phyloP scores from a whole-genome alignment of 1,284 basidiomycete genomes.

The Fomitopsis palustris region DNA sequence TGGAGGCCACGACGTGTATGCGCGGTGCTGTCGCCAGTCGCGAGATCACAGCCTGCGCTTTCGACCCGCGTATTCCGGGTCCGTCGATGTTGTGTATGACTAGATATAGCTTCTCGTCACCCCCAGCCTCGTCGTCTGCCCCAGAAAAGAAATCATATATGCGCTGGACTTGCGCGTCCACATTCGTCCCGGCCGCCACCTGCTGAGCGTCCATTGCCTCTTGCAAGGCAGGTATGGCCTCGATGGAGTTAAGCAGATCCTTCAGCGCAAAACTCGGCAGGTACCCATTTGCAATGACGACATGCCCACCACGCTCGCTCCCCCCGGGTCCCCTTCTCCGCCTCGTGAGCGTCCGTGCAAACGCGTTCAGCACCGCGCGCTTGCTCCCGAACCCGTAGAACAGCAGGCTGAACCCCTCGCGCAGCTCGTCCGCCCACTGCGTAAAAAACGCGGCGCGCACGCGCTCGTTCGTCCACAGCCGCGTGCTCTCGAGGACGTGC shows the following conservation, averaged over 20 bases:
- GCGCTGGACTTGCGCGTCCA: slow-evolving; percentile 62
- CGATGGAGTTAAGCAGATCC: slow-evolving; percentile 70
- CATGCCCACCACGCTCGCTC: slow-evolving; percentile 47
- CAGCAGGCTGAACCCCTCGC: slow-evolving; percentile 80
- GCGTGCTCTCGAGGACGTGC: slow-evolving; percentile 27
- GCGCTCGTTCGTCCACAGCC: slow-evolving; percentile 25
- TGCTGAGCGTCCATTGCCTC: slow-evolving; percentile 27
- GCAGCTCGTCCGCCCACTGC: slow-evolving; percentile 68
- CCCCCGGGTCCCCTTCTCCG: slow-evolving; percentile 22
- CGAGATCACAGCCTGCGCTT: slow-evolving; percentile 60
- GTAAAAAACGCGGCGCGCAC: slow-evolving; percentile 42
- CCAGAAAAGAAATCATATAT: slow-evolving; percentile 59
- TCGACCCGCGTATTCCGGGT: slow-evolving; percentile 58
- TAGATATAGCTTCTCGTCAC: slow-evolving; percentile 51
- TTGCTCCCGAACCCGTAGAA: slow-evolving; percentile 91
- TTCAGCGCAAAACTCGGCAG: slow-evolving; percentile 67
- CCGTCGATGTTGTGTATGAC: slow-evolving; percentile 88
- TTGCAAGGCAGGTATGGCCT: slow-evolving; percentile 50
- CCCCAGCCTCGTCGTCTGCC: neutral
- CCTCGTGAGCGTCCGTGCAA: slow-evolving; percentile 50
- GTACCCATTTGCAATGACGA: slow-evolving; percentile 80
- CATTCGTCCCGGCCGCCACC: slow-evolving; percentile 20
- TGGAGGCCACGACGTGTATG: slow-evolving; percentile 79
- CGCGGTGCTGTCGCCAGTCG: slow-evolving; percentile 66
- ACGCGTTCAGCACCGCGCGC: slow-evolving; percentile 66